phyloP scores from a whole-genome alignment of 257 asterid genomes.

The Agastache rugosa region DNA sequence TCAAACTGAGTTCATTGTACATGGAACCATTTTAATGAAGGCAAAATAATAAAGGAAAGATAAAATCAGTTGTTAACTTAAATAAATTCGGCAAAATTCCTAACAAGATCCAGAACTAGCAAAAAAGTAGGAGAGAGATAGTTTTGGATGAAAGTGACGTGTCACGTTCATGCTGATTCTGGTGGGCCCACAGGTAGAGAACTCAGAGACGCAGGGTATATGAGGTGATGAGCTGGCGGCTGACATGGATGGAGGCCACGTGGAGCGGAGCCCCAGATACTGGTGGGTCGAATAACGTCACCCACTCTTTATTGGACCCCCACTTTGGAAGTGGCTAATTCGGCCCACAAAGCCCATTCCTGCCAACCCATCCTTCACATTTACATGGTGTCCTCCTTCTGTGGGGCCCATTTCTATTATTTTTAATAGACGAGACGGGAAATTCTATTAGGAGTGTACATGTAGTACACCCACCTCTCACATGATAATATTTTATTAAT shows the following conservation, averaged over 20 bases:
- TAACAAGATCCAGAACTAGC: neutral
- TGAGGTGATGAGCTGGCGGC: slow-evolving; percentile 41
- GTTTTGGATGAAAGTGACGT: slow-evolving; percentile 40
- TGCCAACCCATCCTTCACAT: slow-evolving; percentile 50
- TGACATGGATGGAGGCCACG: slow-evolving; percentile 45
- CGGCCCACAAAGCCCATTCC: slow-evolving; percentile 65
- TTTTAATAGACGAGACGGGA: too few species aligned
- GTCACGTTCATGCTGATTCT: slow-evolving; percentile 43
- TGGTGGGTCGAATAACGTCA: slow-evolving; percentile 29
- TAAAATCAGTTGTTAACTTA: neutral
- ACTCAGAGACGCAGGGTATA: neutral
- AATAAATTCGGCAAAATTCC: slow-evolving; percentile 15
- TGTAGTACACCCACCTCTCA: too few species aligned
- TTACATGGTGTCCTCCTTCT: slow-evolving; percentile 31
- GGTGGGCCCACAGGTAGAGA: slow-evolving; percentile 46
- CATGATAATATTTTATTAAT: too few species aligned
- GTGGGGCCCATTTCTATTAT: slow-evolving; percentile 30
- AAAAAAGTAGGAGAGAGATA: neutral
- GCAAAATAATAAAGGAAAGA: neutral
- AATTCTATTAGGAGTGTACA: too few species aligned
- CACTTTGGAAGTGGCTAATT: slow-evolving; percentile 46
- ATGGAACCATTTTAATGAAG: neutral
- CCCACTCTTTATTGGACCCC: slow-evolving; percentile 49
- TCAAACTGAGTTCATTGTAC: neutral
- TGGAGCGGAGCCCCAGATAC: slow-evolving; percentile 40